phyloP scores from a whole-genome alignment of 768 basidiomycete genomes.

The Auriscalpium vulgare region DNA sequence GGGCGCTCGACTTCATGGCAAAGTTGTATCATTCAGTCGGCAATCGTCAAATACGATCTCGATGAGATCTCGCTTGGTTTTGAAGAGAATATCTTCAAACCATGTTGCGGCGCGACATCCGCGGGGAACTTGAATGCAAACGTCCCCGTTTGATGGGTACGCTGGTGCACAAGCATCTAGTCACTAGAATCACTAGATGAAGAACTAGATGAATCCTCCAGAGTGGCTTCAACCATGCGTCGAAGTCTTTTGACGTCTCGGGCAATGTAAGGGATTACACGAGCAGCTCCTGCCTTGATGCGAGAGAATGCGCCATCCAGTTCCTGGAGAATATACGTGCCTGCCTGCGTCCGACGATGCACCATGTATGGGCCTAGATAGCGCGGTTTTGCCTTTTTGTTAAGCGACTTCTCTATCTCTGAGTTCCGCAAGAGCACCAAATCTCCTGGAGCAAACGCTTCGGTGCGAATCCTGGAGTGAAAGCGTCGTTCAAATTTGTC shows the following conservation, averaged over 20 bases:
- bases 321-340: conserved; percentile 12
- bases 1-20: too few species aligned
- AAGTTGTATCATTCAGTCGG: too few species aligned
- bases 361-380: conserved; percentile 34
- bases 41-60: too few species aligned
- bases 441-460: conserved; percentile 22
- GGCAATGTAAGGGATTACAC: conserved; percentile 2
- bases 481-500: conserved; percentile 21
- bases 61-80: too few species aligned
- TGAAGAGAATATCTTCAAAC: too few species aligned
- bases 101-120: too few species aligned
- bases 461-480: conserved; percentile 14
- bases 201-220: too few species aligned
- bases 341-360: conserved; percentile 15
- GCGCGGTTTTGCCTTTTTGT: conserved; percentile 23
- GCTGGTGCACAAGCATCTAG: too few species aligned
- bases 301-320: conserved; percentile 12
- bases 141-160: too few species aligned
- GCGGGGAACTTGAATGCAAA: too few species aligned
- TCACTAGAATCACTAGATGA: too few species aligned
- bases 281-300: conserved; percentile 7
- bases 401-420: conserved; percentile 20
- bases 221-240: too few species aligned
- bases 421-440: conserved; percentile 31
- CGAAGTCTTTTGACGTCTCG: not conserved